These are phyloP conservation scores for Knufia fluminis DNA, from an alignment of 2,329 filamentous ascomycete genomes.

Conservation along the genomic window DNA sequence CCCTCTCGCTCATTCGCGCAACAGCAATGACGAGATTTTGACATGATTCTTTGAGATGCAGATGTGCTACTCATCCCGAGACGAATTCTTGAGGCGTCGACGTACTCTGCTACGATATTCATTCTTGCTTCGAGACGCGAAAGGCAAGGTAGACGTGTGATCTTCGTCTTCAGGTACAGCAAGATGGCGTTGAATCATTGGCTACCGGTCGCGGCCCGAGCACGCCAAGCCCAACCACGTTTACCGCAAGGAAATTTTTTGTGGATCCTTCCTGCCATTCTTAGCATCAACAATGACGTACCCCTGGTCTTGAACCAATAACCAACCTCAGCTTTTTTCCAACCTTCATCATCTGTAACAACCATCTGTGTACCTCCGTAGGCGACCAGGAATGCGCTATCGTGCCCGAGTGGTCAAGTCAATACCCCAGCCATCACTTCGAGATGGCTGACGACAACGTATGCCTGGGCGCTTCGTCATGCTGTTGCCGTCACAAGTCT, in stretches of 20 bases:
- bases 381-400: neutral
- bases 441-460: conserved; percentile 5
- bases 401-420: neutral
- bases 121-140: no score
- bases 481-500: neutral
- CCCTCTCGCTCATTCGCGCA: no score
- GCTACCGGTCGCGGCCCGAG: neutral
- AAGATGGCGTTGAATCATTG: no score
- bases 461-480: neutral
- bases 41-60: no score
- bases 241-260: neutral
- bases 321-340: neutral
- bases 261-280: neutral
- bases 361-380: no score
- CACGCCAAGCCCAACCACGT: neutral
- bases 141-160: no score
- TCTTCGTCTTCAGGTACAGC: no score
- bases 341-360: neutral
- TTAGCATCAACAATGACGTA: conserved; percentile 1
- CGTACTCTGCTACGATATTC: no score
- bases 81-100: no score
- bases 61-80: no score
- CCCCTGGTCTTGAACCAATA: neutral
- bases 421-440: neutral
- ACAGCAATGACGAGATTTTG: no score